These are phyloP conservation scores for Dactylonectria estremocensis DNA, from an alignment of 2,329 filamentous ascomycete genomes.

Conservation along the genomic window DNA sequence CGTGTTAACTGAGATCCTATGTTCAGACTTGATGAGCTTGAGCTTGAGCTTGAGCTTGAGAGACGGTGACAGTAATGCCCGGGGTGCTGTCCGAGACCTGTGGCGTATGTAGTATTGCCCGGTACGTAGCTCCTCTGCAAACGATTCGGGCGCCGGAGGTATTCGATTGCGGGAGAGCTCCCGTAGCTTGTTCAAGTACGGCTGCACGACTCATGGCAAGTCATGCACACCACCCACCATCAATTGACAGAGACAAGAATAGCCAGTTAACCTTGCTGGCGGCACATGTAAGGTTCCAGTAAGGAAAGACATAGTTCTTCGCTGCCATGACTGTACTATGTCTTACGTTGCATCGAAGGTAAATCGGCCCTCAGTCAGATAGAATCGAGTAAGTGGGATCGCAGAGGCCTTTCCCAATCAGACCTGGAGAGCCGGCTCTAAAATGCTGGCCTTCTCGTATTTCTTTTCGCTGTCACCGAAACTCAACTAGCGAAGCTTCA, in stretches of 20 bases:
- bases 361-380: neutral
- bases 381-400: neutral
- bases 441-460: conserved; percentile 10
- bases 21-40: conserved; percentile 10
- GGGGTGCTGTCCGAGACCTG: conserved; percentile 4
- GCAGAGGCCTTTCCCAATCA: neutral
- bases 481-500: conserved; percentile 1
- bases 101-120: neutral
- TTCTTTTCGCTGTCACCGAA: conserved; percentile 9
- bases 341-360: neutral
- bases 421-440: conserved; percentile 9
- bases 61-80: neutral
- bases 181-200: neutral
- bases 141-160: conserved; percentile 3
- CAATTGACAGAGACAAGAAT: neutral
- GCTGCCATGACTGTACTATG: neutral
- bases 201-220: conserved; percentile 14
- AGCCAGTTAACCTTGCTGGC: conserved; percentile 3
- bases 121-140: neutral
- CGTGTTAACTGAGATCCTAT: conserved; percentile 20
- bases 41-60: neutral
- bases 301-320: neutral
- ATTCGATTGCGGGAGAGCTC: conserved; percentile 5
- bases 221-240: conserved; percentile 5
- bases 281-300: conserved; percentile 1